Percentiles rank a stretch among this genome's conserved stretches.
These are phyloP conservation scores for Phyllosticta citrichinensis DNA, from an alignment of 2,329 filamentous ascomycete genomes.

Conservation along the genomic window DNA sequence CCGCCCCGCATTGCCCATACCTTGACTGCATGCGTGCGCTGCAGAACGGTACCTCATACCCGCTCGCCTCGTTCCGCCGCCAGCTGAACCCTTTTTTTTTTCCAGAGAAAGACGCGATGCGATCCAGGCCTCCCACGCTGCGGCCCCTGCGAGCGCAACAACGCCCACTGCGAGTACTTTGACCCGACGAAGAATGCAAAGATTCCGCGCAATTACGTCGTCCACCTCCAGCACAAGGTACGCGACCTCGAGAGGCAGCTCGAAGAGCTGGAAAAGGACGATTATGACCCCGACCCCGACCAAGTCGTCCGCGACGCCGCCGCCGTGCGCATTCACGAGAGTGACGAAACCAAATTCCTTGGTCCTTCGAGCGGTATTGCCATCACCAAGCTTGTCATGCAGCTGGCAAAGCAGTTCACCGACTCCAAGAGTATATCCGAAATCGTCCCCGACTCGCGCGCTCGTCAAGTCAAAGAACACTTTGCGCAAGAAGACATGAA, in stretches of 20 bases:
- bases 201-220: constrained; percentile 85
- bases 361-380: constrained; percentile 92
- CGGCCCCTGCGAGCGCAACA: constrained; percentile 83
- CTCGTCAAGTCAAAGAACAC: constrained; percentile 59
- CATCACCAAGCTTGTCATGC: constrained; percentile 91
- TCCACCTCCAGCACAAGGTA: constrained; percentile 81
- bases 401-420: constrained; percentile 88
- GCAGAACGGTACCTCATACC: constrained; percentile 53
- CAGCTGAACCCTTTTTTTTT: constrained; percentile 3
- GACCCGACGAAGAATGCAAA: constrained; percentile 79
- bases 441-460: constrained; percentile 67
- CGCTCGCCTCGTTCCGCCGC: constrained; percentile 11
- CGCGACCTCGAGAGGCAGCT: constrained; percentile 74
- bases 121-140: constrained; percentile 88
- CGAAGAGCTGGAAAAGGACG: constrained; percentile 64
- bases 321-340: constrained; percentile 72
- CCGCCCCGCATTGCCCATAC: constrained; percentile 61
- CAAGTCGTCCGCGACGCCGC: constrained; percentile 81
- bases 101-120: constrained; percentile 87
- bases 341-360: constrained; percentile 81
- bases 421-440: constrained; percentile 86
- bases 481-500: constrained; percentile 54
- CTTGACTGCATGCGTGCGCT: constrained; percentile 69
- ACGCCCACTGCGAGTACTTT: constrained; percentile 88
- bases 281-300: constrained; percentile 61